Conservation (phyloP, 352 stramenopile species). For the Phytophthora kernoviae region DNA sequence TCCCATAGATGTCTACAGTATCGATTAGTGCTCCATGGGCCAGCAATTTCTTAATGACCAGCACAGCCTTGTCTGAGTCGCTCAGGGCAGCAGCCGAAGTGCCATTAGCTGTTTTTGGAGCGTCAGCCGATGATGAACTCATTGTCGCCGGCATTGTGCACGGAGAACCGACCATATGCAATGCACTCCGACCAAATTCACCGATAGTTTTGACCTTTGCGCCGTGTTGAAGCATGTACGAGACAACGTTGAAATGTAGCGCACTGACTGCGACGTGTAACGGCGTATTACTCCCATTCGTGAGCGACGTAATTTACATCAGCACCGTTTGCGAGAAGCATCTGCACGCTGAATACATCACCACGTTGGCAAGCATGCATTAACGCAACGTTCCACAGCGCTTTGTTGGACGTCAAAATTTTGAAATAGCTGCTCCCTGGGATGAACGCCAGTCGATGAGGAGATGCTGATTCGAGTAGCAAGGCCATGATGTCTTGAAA, state of each 20-base stretch:
- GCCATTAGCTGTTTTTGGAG: constrained; percentile 28
- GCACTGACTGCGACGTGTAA: constrained; percentile 81
- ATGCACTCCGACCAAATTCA: constrained; percentile 65
- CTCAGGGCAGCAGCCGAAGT: constrained; percentile 34
- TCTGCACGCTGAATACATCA: constrained; percentile 86
- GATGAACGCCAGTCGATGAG: constrained; percentile 85
- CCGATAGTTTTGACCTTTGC: constrained; percentile 79
- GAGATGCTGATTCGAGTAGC: constrained; percentile 67
- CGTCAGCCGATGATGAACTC: constrained; percentile 29
- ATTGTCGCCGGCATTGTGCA: constrained; percentile 62
- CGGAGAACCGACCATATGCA: constrained; percentile 82
- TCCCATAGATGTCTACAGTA: constrained; percentile 80
- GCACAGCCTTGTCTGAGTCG: constrained; percentile 60
- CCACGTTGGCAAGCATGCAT: constrained; percentile 87
- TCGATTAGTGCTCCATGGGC: constrained; percentile 70
- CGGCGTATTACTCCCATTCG: constrained; percentile 81
- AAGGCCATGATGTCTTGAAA: constrained; percentile 72
- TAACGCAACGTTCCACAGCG: constrained; percentile 88
- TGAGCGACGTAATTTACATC: constrained; percentile 90
- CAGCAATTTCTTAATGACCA: constrained; percentile 87
- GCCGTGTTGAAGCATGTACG: constrained; percentile 86
- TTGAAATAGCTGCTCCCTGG: constrained; percentile 87
- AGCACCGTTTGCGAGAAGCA: constrained; percentile 85
- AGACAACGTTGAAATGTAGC: constrained; percentile 87
- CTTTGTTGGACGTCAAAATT: constrained; percentile 87